Conservation (phyloP, 805 yeast genomes). For the Clavispora phyllophila region DNA sequence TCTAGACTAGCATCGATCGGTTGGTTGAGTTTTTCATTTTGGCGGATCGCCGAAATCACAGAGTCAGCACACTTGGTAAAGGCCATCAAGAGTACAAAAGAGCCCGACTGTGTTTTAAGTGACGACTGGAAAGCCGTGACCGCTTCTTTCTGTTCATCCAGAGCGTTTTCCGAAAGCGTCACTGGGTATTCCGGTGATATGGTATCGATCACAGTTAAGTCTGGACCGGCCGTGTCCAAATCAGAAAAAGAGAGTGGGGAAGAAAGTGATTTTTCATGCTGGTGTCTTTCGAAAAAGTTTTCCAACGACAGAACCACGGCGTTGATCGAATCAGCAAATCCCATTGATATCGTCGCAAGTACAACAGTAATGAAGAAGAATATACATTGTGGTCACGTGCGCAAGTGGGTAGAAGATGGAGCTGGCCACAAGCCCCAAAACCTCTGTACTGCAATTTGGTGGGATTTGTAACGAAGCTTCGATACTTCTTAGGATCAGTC, state of each 20-base stretch:
- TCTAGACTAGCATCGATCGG: neutral
- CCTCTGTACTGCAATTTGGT: no score
- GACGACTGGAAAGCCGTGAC: slow-evolving; percentile 19
- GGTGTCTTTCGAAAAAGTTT: neutral
- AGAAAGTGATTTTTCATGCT: neutral
- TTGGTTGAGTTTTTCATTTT: neutral
- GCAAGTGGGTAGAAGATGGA: no score
- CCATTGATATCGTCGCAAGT: neutral
- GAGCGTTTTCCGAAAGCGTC: neutral
- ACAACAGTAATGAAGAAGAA: neutral
- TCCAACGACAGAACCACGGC: neutral
- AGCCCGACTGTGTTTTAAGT: slow-evolving; percentile 17
- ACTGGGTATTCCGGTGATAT: neutral
- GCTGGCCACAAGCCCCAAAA: no score
- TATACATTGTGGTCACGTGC: neutral
- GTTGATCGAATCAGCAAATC: neutral
- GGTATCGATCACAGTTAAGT: neutral
- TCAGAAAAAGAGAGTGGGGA: neutral
- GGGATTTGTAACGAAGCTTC: no score
- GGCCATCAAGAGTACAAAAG: slow-evolving; percentile 17
- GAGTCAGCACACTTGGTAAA: slow-evolving; percentile 15
- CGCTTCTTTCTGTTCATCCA: slow-evolving; percentile 5
- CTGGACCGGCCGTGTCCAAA: neutral
- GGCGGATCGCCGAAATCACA: neutral
- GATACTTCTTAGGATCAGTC: no score